Percentiles rank a stretch among this genome's conserved stretches.
Conservation (phyloP, 2,329 filamentous ascomycete species). For the Coleophoma cylindrospora region DNA sequence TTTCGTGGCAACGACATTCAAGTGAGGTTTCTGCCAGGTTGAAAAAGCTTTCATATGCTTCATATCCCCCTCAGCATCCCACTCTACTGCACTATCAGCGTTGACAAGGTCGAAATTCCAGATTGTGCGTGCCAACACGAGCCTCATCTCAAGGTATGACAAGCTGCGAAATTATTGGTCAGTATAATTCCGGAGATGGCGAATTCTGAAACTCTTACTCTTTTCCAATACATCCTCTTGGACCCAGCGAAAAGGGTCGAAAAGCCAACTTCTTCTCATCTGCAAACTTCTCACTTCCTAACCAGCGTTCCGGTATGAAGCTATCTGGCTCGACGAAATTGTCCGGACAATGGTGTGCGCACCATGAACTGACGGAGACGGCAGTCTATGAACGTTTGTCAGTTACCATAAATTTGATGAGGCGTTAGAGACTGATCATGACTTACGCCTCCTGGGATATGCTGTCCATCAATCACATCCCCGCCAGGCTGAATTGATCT, state of each 20-base stretch:
- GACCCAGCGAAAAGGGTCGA: constrained; percentile 13
- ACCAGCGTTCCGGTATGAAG: constrained; percentile 28
- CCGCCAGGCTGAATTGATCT: background rate
- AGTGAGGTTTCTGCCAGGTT: background rate
- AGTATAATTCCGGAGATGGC: no score
- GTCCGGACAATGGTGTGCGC: constrained; percentile 5
- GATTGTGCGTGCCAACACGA: constrained; percentile 10
- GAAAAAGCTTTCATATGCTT: background rate
- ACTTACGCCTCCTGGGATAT: constrained; percentile 1
- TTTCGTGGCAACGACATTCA: no score
- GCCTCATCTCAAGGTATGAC: constrained; percentile 14
- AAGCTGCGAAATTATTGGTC: constrained; percentile 4
- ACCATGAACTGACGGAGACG: constrained; percentile 10
- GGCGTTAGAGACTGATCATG: background rate
- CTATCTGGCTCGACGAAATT: constrained; percentile 21
- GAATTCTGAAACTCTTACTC: constrained; percentile 4
- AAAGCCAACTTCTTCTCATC: constrained; percentile 6
- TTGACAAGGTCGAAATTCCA: background rate
- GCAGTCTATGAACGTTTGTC: constrained; percentile 3
- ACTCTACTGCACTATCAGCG: background rate
- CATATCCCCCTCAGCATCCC: background rate
- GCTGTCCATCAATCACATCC: background rate
- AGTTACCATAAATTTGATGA: background rate
- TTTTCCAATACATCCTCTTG: constrained; percentile 13
- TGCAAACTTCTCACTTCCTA: constrained; percentile 9